These are phyloP conservation scores for Hydrangea macrophylla DNA, from an alignment of 148 eudicot genomes.

Conservation along the genomic window DNA sequence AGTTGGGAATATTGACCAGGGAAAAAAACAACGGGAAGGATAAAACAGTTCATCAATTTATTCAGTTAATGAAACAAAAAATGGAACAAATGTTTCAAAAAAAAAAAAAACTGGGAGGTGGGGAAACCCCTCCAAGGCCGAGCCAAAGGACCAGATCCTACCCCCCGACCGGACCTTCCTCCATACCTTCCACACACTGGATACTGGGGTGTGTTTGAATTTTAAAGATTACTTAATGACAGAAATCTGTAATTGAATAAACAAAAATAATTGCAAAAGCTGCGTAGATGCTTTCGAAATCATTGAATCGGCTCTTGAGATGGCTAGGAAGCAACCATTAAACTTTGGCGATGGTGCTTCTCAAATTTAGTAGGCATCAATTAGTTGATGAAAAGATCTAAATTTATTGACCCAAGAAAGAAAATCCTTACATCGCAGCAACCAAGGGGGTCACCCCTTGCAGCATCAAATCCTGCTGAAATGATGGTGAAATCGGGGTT, in stretches of 20 bases:
- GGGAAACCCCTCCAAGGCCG: too few species aligned
- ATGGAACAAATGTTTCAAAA: background rate
- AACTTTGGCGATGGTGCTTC: background rate
- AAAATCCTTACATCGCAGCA: conserved; percentile 84
- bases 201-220: too few species aligned
- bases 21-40: background rate
- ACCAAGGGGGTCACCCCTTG: conserved; percentile 97
- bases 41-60: background rate
- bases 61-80: background rate
- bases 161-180: too few species aligned
- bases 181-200: too few species aligned
- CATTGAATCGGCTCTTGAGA: background rate
- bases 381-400: background rate
- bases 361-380: background rate
- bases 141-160: too few species aligned
- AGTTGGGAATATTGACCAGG: background rate
- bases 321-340: background rate
- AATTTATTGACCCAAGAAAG: background rate
- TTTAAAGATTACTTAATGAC: background rate
- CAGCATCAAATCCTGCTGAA: conserved; percentile 99
- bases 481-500: conserved; percentile 88
- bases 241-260: background rate
- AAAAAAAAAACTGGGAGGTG: too few species aligned
- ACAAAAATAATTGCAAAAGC: background rate
- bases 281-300: background rate